These are phyloP conservation scores for Syzygium malaccense DNA, from an alignment of 441 rosid genomes.

Conservation along the genomic window DNA sequence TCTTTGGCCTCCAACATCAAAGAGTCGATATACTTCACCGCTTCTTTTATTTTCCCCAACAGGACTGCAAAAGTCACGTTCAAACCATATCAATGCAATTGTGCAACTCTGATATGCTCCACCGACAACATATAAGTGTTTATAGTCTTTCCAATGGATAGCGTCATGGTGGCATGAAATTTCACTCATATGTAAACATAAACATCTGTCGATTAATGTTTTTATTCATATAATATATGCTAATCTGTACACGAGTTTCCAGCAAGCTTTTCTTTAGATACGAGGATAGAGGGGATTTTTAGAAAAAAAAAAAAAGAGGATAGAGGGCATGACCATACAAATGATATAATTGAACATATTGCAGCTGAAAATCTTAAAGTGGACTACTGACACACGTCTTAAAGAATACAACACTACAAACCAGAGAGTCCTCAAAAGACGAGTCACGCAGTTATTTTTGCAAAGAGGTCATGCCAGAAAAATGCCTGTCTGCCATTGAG, in stretches of 20 bases:
- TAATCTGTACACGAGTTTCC: not conserved
- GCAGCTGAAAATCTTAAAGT: not conserved
- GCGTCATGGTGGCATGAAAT: not conserved
- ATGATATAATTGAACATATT: not conserved
- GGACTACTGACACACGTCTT: not conserved
- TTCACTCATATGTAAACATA: not conserved
- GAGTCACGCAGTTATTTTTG: not conserved
- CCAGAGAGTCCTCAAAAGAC: not conserved
- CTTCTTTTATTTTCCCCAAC: slow-evolving; percentile 95
- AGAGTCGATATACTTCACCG: slow-evolving; percentile 95
- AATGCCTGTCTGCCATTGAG: not conserved
- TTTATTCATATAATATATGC: not conserved
- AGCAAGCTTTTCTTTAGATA: not conserved
- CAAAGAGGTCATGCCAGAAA: not conserved
- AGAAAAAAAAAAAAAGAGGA: not conserved
- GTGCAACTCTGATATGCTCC: not conserved
- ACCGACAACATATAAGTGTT: not conserved
- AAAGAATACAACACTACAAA: not conserved
- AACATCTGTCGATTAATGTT: not conserved
- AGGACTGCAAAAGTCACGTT: slow-evolving; percentile 42
- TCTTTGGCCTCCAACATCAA: slow-evolving; percentile 97
- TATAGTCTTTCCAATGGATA: not conserved
- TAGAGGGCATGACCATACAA: not conserved
- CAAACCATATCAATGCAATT: not conserved
- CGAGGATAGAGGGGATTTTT: not conserved